Base-by-base conservation (phyloP, 192 early-diverging fungal genomes). In the Entomortierella lignicola region DNA sequence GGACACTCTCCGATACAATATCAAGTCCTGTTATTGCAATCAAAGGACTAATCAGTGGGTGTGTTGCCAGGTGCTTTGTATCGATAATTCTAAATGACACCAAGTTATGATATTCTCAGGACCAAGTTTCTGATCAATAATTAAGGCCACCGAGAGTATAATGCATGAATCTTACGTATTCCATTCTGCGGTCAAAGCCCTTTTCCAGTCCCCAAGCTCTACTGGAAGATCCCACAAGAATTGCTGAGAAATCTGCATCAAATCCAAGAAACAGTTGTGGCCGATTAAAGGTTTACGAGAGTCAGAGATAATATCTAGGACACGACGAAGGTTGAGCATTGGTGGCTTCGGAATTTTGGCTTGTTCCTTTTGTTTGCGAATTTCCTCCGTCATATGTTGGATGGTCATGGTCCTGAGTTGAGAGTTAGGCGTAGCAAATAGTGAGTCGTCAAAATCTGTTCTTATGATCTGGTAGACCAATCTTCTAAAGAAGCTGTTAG, bases 261-360 rank as follows among this genome's bases (percentile, higher is more conserved):
- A 54, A 81, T 99, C 97, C 34, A 95, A 87, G 27, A 92, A 85
- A 81, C 93, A 90, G 81, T 99, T 99, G 77, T 99, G 97, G 26
- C 94, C 94, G 30, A 97, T 82, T 1, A 98, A 72, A 1, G 95
- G 95, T 56, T 92, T 92, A 42, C 89, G 86, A 1, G 92, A 79
- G 27, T 85, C 79, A 25, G 86, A 81, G 26, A 97, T 87, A 39
- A 88, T 53, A n/a, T 98, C 95, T 50, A 98, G 90, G 8, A 98
- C 85, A 11, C 66, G 85, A 23, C 94, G 87, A 65, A 98, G 94
- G 69, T 88, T 89, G 27, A 87, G 75, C 15, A 17, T 61, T 2
- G 75, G 75, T 30, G 75, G 62, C 15, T 59, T 57, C 2, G 68
- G 32, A 20, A 79, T 32, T 42, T 70, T 79, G 34, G 67, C 81